These are phyloP conservation scores for Lentinus polychrous DNA, from an alignment of 1,284 basidiomycete genomes.

Conservation along the genomic window DNA sequence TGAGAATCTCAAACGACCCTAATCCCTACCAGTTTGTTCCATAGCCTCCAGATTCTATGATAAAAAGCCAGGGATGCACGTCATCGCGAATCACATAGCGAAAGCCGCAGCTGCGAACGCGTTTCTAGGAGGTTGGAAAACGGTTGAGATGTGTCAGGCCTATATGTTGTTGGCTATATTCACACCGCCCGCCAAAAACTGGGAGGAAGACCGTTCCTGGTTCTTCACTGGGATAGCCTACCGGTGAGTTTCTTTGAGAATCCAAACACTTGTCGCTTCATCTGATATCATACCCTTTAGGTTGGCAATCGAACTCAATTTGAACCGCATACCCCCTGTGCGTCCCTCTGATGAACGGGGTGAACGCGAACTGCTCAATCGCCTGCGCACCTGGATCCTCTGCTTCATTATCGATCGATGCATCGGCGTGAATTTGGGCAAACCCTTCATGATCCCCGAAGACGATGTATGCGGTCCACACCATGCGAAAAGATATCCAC, in stretches of 20 bases:
- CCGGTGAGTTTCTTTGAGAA: slow-evolving; percentile 11
- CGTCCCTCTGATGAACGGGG: slow-evolving; percentile 28
- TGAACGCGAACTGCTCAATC: slow-evolving; percentile 39
- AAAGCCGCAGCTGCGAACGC: slow-evolving; percentile 28
- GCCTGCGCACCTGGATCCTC: slow-evolving; percentile 39
- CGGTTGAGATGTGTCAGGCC: slow-evolving; percentile 29
- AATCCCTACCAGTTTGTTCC: slow-evolving; percentile 31
- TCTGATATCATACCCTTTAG: slow-evolving; percentile 18
- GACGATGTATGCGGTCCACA: slow-evolving; percentile 25
- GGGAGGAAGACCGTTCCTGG: slow-evolving; percentile 30
- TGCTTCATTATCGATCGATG: slow-evolving; percentile 40
- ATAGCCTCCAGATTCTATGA: slow-evolving; percentile 31
- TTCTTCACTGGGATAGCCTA: slow-evolving; percentile 28
- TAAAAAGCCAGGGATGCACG: slow-evolving; percentile 28
- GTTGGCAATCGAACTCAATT: slow-evolving; percentile 38
- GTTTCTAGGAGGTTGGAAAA: slow-evolving; percentile 29
- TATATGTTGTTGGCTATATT: slow-evolving; percentile 27
- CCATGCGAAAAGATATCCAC: slow-evolving; percentile 16
- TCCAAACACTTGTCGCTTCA: neutral
- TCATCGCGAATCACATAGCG: slow-evolving; percentile 31
- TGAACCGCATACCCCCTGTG: slow-evolving; percentile 31
- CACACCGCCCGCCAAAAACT: slow-evolving; percentile 24
- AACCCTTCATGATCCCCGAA: slow-evolving; percentile 37
- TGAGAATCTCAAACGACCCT: neutral
- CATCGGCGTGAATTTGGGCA: slow-evolving; percentile 38